These are phyloP conservation scores for Vitis amurensis DNA, from an alignment of 164 flowering plant genomes.

Conservation along the genomic window DNA sequence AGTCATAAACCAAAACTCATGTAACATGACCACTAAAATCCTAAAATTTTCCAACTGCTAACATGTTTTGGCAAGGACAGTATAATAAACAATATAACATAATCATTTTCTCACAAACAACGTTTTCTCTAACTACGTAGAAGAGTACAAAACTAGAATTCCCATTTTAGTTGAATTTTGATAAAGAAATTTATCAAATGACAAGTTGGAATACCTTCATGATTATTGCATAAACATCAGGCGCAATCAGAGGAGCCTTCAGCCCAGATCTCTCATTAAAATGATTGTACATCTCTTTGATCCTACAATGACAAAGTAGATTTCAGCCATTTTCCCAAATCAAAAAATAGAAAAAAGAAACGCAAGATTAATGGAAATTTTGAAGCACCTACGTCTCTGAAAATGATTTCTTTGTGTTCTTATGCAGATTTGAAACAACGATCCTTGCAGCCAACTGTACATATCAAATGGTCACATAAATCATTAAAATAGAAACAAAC, in stretches of 20 bases:
- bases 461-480: neutral
- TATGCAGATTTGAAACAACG: conserved; percentile 94
- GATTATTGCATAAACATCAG: conserved; percentile 94
- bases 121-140: no score
- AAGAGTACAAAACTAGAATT: no score
- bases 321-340: neutral
- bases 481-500: neutral
- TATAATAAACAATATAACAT: no score
- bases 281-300: conserved; percentile 80
- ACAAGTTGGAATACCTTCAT: conserved; percentile 60
- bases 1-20: no score
- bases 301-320: conserved; percentile 39
- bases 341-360: neutral
- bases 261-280: conserved; percentile 72
- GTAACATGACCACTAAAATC: no score
- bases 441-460: conserved; percentile 92
- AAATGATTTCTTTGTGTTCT: conserved; percentile 88
- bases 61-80: no score
- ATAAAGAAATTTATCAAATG: no score
- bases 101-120: no score
- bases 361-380: neutral
- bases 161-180: no score
- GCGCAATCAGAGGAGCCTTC: conserved; percentile 84
- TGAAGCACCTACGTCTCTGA: conserved; percentile 84
- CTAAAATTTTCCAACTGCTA: no score